A percentile compares a stretch with the other conserved stretches of the same genome.
Evolutionary conservation across 495 filamentous ascomycete species (phyloP).

Genomic region (Penicillium antarcticum): DNA sequence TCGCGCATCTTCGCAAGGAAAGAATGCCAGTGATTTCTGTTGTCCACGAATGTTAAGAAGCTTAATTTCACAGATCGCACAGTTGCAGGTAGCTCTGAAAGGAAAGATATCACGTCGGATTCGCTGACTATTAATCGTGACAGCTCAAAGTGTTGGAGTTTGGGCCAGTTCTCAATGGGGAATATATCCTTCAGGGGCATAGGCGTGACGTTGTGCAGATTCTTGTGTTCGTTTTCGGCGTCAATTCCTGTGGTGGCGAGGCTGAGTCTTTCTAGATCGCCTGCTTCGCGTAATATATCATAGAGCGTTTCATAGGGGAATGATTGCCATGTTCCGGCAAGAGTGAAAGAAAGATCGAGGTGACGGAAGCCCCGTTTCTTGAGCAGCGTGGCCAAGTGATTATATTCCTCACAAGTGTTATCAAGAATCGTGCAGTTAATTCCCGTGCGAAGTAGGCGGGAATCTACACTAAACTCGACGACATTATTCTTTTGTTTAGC

Average conservation of each 20-base stretch:
- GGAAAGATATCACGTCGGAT: slow-evolving; percentile 3
- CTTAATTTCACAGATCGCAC: slow-evolving; percentile 7
- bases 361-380: slow-evolving; percentile 4
- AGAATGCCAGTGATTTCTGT: background rate
- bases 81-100: slow-evolving; percentile 2
- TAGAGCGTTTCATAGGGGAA: slow-evolving; percentile 2
- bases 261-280: slow-evolving; percentile 3
- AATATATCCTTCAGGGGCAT: slow-evolving; percentile 1
- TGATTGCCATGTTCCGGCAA: slow-evolving; percentile 8
- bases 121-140: slow-evolving; percentile 3
- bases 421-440: slow-evolving; percentile 14
- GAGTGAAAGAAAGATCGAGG: slow-evolving; percentile 4
- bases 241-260: background rate
- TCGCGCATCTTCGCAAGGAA: slow-evolving; percentile 3
- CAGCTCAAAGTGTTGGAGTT: slow-evolving; percentile 7
- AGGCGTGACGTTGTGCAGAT: background rate
- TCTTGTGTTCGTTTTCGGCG: background rate
- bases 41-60: background rate
- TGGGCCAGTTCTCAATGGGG: slow-evolving; percentile 8
- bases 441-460: slow-evolving; percentile 6
- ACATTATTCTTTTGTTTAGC: slow-evolving; percentile 8
- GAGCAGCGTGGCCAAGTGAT: slow-evolving; percentile 4
- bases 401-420: slow-evolving; percentile 11
- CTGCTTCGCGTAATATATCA: background rate
- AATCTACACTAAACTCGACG: slow-evolving; percentile 9